Evolutionary conservation across 2,329 filamentous ascomycete genomes (phyloP).

Genomic region (Trematosphaeria pertusa): DNA sequence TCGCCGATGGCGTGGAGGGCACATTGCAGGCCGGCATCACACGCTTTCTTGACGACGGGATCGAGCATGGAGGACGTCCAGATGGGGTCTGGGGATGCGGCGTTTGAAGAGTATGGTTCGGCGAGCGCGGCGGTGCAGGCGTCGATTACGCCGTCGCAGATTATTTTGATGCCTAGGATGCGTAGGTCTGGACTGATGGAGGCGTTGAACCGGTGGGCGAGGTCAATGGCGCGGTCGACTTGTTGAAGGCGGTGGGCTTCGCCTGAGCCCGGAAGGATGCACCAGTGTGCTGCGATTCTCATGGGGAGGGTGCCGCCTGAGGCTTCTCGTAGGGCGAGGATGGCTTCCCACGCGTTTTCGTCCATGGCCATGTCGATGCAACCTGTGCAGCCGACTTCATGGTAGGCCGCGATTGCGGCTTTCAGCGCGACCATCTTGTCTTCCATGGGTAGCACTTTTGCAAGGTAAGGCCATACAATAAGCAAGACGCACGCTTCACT

Average conservation of each 20-base stretch:
- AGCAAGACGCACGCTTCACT: slow-evolving; percentile 62
- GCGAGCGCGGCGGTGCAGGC: slow-evolving; percentile 68
- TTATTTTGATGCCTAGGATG: slow-evolving; percentile 69
- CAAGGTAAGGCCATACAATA: slow-evolving; percentile 63
- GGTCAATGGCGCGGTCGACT: slow-evolving; percentile 59
- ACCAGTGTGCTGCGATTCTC: slow-evolving; percentile 64
- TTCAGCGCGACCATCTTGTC: slow-evolving; percentile 57
- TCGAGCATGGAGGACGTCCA: slow-evolving; percentile 63
- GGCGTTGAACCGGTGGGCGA: slow-evolving; percentile 55
- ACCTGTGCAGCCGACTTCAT: slow-evolving; percentile 61
- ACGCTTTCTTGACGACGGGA: slow-evolving; percentile 62
- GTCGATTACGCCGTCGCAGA: slow-evolving; percentile 70
- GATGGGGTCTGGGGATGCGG: slow-evolving; percentile 57
- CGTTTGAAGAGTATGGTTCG: slow-evolving; percentile 63
- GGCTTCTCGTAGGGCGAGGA: slow-evolving; percentile 50
- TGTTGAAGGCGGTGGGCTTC: slow-evolving; percentile 57
- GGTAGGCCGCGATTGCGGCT: slow-evolving; percentile 58
- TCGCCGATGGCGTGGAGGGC: slow-evolving; percentile 73
- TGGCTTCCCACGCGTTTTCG: slow-evolving; percentile 60
- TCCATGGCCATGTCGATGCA: slow-evolving; percentile 68
- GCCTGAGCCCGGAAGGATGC: slow-evolving; percentile 56
- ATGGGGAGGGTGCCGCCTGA: slow-evolving; percentile 50
- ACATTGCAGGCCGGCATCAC: slow-evolving; percentile 63
- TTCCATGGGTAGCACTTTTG: slow-evolving; percentile 55
- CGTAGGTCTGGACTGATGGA: slow-evolving; percentile 56